Evolutionary conservation across 805 yeast species (phyloP), one percentile per base, ranked within the genome.

Genomic region (Candida sonorensis): DNA sequence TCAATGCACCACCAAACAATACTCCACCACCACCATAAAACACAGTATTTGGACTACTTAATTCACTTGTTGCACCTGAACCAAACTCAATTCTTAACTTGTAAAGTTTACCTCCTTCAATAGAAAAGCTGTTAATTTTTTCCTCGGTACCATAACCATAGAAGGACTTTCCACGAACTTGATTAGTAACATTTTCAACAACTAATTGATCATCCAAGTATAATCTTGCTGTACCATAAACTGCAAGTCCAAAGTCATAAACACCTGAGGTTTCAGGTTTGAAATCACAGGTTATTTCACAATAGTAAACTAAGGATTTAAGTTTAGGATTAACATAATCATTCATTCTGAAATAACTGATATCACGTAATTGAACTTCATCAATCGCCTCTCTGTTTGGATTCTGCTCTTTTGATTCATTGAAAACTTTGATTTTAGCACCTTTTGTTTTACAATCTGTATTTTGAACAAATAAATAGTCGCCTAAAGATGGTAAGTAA

Each of bases 111-210:
- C 77, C 80, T 37, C 59, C 61, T 31, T 57, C 62, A 35, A 74
- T 53, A 2, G 41, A 23, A 19, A 66, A 45, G 6, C 48, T 41
- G 4, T 67, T 66, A 7, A 45, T 54, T 41, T 58, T 75, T 51
- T 75, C 81, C 23, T 62, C 46, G n/a, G 82, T 67, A 29, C 81
- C 82, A 49, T 58, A 45, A 10, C 72, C 71, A 51, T 72, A 73
- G 59, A 74, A 75, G 4, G 68, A 58, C 19, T 57, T 51, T 9
- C 81, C 82, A 17, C 44, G 48, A 3, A 42, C 53, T 56, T 77
- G 82, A 17, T 62, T 51, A 26, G 75, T 68, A 42, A 62, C 66
- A 55, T 76, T 75, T 50, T 77, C 81, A 30, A 74, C 69, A 20
- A 77, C 57, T 35, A 74, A 55, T 43, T 67, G 43, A 35, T 55